Base-by-base conservation (phyloP, 768 basidiomycete genomes). In the Phlebiopsis gigantea region DNA sequence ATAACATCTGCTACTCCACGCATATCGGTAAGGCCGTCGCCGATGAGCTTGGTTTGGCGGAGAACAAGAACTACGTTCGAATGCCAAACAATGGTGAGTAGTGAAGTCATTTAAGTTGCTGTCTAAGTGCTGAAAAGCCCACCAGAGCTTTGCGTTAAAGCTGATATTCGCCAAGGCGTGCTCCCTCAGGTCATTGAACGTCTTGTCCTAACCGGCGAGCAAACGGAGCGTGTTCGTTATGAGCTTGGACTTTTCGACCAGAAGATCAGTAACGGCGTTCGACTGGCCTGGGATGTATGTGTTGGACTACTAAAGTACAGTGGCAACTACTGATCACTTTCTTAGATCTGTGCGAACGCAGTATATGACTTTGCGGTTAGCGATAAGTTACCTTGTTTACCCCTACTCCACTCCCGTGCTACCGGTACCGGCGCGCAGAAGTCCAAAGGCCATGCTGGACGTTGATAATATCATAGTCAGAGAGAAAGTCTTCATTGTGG, bases 1-100 rank as follows among this genome's bases (percentile, higher is more conserved):
- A 99, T 71, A 99, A 99, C 67, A 75, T 99, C 0, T 99, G 97
- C 70, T 99, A 98, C 67, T 98, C 97, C 0, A 97, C 97, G 0
- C 77, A 98, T n/a, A 70, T 98, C 34, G 90, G 96, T 59, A 88
- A 84, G 68, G 45, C 57, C 6, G 88, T 87, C 0, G 86, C 95
- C 10, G 88, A 93, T 19, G 80, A 88, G 17, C 74, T 98, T 12
- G 72, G 77, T 8, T 77, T 98, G 21, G 80, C 83, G 31, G 91
- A 89, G 67, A 93, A 90, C 60, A 78, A 85, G 5, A 96, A 99
- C 71, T 99, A 97, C 66, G 86, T 91, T 54, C 84, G 88, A 65
- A 98, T 97, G 1, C 97, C 97, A 0, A 98, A 98, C 67, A 94
- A 94, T 60, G 96, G 96, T 95, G 60, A 31, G 72, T 15, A 24